Evolutionary conservation across 352 stramenopile genomes (phyloP), one percentile per base, ranked within the genome.

Genomic region (Bremia lactucae): DNA sequence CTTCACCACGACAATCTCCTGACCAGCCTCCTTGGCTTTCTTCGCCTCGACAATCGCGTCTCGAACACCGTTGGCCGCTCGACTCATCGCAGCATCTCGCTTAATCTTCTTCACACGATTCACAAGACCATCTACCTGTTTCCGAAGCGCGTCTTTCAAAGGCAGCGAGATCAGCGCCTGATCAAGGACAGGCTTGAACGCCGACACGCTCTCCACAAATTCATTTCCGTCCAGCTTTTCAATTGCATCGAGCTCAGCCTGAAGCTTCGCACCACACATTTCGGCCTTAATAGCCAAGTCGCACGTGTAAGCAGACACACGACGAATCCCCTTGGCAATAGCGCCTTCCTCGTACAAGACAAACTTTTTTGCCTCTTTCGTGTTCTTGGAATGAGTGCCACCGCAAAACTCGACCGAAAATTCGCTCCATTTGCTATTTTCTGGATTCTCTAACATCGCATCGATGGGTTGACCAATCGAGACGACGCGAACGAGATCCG

Each of bases 321-420:
- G 87, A 42, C 96, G 88, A 52, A 99, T 97, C 35, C 96, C 96
- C 82, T 98, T 98, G 37, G 94, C 87, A 23, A 98, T 92, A 5
- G 88, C 90, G 33, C 87, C 90, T 63, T 98, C 96, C 60, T 98
- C 93, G 22, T 97, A 92, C 45, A 99, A 65, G 25, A 96, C 93
- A 65, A 99, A 99, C 46, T 90, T 94, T 49, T 83, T 88, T 6
- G 96, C 95, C 52, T 98, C 91, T 14, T 69, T 72, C 13, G 95
- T 98, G 65, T 98, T 98, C 41, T 71, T 75, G 24, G 99, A 50
- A 62, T 99, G 96, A 4, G 95, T 99, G 18, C 96, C 96, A 48
- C 96, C 96, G 68, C 96, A 99, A 72, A 99, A 98, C 73, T 99
- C 96, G 15, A 99, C 83, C 9, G 92, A 98, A 42, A 83, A 96